Evolutionary conservation across 306 rosid species (phyloP), one percentile per base, ranked within the genome.

Genomic region (Mucuna pruriens): DNA sequence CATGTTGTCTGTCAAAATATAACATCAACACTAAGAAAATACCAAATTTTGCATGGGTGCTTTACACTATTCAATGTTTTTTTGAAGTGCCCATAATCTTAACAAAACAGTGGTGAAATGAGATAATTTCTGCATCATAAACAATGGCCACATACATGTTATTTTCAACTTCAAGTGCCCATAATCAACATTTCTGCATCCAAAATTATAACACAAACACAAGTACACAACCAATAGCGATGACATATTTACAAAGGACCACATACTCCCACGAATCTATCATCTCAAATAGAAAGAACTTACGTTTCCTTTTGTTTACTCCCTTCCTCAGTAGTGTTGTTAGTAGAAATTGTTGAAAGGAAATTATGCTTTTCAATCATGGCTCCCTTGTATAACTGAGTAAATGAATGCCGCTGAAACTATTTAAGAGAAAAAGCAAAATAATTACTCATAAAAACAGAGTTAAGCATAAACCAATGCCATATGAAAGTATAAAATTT

Each of bases 241-340:
- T 63, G 33, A 57, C 31, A 55, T 55, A 63, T 69, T 54, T 29
- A 26, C 12, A 45, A 9, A 71, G 63, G 36, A 69, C 25, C 13
- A 31, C 20, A 63, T 45, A 58, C 29, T 79, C 39, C 51, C 40
- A 67, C 13, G 51, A 39, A 46, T 65, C 8, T 20, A 75, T 76
- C 34, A 71, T 80, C 69, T 83, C 74, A 83, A 66, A 67, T 0
- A 76, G 25, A 81, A 45, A 68, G 26, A 69, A 79, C 90, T 82
- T 82, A 87, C 90, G 78, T 85, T 76, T 84, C 62, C 12, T 71
- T 19, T 34, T 75, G 31, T 66, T 82, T 83, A 40, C 73, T 71
- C 42, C 76, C 82, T 34, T 62, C 80, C 74, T 75, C 76, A 31
- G 86, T 44, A 31, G 88, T n/a, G 81, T 78, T 69, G 75, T 78